Conservation (phyloP, 306 rosid species). For the Senna siamea region DNA sequence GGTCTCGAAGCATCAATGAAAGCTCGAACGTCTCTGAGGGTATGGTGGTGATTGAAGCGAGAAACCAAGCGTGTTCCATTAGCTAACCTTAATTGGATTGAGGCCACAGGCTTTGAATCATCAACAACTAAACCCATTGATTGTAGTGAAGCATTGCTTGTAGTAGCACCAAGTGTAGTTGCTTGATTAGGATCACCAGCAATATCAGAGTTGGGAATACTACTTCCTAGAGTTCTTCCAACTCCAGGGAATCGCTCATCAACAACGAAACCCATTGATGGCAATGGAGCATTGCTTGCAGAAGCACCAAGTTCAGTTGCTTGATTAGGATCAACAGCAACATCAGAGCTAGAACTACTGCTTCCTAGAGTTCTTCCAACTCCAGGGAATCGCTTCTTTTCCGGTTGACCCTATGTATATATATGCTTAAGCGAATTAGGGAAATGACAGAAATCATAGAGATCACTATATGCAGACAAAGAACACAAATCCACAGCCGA, state of each 20-base stretch:
- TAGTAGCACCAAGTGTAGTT: background rate
- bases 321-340: background rate
- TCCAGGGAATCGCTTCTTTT: background rate
- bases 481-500: background rate
- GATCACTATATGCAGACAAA: background rate
- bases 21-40: slow-evolving; percentile 75
- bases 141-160: slow-evolving; percentile 55
- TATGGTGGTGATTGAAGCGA: slow-evolving; percentile 82
- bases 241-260: slow-evolving; percentile 42
- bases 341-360: background rate
- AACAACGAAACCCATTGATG: slow-evolving; percentile 65
- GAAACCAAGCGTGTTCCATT: slow-evolving; percentile 93
- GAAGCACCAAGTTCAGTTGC: background rate
- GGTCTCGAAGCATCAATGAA: slow-evolving; percentile 91
- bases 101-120: slow-evolving; percentile 68
- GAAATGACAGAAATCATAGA: background rate
- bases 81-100: slow-evolving; percentile 85
- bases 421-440: background rate
- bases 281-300: slow-evolving; percentile 51
- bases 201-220: background rate
- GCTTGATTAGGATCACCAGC: background rate
- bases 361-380: background rate
- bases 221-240: background rate
- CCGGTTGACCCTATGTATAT: background rate
- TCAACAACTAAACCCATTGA: slow-evolving; percentile 69